Conservation (phyloP, 1,284 basidiomycete genomes). For the Schizophyllum commune region DNA sequence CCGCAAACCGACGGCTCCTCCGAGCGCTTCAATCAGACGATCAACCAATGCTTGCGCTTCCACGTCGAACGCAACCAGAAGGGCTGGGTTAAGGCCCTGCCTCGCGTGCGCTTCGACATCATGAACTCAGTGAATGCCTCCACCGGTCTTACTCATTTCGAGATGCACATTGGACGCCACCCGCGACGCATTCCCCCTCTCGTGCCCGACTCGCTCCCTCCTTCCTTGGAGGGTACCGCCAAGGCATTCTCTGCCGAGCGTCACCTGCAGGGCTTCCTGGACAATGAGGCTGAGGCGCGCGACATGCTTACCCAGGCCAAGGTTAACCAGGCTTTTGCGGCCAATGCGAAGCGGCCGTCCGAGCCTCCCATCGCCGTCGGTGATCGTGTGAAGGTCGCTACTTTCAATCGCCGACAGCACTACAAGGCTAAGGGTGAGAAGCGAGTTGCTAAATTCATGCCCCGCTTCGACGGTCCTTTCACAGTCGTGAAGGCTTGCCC, state of each 20-base stretch:
- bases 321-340: conserved; percentile 18
- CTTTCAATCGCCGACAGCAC: conserved; percentile 15
- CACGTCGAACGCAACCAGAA: conserved; percentile 25
- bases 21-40: conserved; percentile 11
- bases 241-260: not conserved
- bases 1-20: conserved; percentile 24
- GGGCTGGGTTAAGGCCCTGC: conserved; percentile 27
- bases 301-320: conserved; percentile 23
- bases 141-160: conserved; percentile 28
- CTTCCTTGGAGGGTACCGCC: too few relatives aligned
- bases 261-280: conserved; percentile 16
- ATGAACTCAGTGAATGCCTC: conserved; percentile 27
- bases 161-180: conserved; percentile 14
- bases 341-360: conserved; percentile 16
- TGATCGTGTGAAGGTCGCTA: conserved; percentile 22
- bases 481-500: conserved; percentile 12
- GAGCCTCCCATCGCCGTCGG: conserved; percentile 15
- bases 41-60: conserved; percentile 11
- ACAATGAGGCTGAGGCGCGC: conserved; percentile 15
- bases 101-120: conserved; percentile 28
- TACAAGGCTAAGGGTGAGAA: conserved; percentile 20
- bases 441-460: conserved; percentile 27
- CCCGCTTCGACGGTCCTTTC: conserved; percentile 26
- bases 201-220: not conserved
- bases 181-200: conserved; percentile 21